Conservation (phyloP, 2,329 filamentous ascomycete species). For the Paraphaeosphaeria sporulosa region DNA sequence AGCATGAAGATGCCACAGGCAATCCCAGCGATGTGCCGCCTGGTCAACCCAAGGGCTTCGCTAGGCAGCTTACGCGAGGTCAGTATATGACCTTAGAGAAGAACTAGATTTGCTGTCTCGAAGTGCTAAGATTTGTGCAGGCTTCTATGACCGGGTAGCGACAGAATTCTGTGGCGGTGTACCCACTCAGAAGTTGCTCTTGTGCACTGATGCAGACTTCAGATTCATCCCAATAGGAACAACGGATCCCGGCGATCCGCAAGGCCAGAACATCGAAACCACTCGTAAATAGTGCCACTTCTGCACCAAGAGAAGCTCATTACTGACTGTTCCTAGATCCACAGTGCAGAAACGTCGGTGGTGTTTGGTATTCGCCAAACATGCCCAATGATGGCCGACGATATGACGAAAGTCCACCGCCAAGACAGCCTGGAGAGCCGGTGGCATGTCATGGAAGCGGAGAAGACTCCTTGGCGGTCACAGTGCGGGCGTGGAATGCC, state of each 20-base stretch:
- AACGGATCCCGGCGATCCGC: background rate
- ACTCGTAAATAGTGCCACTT: background rate
- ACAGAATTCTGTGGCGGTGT: background rate
- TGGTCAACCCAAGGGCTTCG: background rate
- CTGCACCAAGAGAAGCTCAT: background rate
- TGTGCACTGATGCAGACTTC: slow-evolving; percentile 4
- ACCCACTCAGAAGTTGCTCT: background rate
- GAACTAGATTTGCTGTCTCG: background rate
- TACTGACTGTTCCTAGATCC: background rate
- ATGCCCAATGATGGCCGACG: background rate
- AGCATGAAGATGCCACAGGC: background rate
- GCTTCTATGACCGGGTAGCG: background rate
- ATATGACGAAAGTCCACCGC: background rate
- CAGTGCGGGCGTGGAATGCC: background rate
- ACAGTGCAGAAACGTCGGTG: slow-evolving; percentile 1
- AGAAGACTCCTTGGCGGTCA: background rate
- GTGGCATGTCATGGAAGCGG: background rate
- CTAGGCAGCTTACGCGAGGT: background rate
- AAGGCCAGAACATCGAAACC: background rate
- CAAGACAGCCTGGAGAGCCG: background rate
- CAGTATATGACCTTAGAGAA: background rate
- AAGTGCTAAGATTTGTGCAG: background rate
- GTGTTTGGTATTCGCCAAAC: background rate
- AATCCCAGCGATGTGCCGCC: background rate
- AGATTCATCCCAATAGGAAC: background rate